phyloP scores from a whole-genome alignment of 495 filamentous ascomycete genomes.

The Aspergillus funiculosus region DNA sequence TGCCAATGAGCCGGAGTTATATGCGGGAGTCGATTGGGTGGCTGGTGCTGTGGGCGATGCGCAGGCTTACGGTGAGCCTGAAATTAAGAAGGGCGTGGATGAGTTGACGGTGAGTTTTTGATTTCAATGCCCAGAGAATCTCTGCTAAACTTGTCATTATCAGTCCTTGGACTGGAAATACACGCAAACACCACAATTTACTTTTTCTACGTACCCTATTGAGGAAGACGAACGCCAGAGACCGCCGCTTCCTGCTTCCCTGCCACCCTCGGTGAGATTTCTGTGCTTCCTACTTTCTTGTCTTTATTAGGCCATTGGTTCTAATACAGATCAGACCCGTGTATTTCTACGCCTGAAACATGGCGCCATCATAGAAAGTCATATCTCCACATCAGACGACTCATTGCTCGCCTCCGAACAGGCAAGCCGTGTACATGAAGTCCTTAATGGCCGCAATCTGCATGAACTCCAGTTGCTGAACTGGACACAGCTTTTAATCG shows the following conservation, averaged over 20 bases:
- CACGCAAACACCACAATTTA: slow-evolving; percentile 79
- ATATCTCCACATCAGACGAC: slow-evolving; percentile 39
- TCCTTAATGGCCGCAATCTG: slow-evolving; percentile 35
- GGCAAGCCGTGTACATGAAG: slow-evolving; percentile 30
- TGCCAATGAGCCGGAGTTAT: slow-evolving; percentile 33
- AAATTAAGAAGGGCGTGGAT: slow-evolving; percentile 51
- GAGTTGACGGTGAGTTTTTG: slow-evolving; percentile 55
- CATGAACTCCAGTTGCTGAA: slow-evolving; percentile 35
- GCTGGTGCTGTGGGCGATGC: slow-evolving; percentile 45
- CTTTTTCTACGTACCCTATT: slow-evolving; percentile 54
- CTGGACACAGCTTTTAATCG: slow-evolving; percentile 28
- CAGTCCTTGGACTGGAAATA: slow-evolving; percentile 74
- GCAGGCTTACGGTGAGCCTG: slow-evolving; percentile 36
- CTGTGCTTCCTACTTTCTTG: not conserved
- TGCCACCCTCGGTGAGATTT: slow-evolving; percentile 34
- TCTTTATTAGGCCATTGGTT: not conserved
- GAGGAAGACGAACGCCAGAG: slow-evolving; percentile 51
- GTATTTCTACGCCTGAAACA: slow-evolving; percentile 40
- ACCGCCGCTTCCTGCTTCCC: slow-evolving; percentile 38
- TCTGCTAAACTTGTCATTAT: not conserved
- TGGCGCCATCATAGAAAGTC: slow-evolving; percentile 40
- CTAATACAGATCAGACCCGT: slow-evolving; percentile 25
- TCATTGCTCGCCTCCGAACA: slow-evolving; percentile 30
- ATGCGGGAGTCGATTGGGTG: slow-evolving; percentile 38
- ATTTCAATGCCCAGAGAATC: not conserved